Base-by-base conservation (phyloP, 163 green algal species). In the Trebouxia gelatinosa region DNA sequence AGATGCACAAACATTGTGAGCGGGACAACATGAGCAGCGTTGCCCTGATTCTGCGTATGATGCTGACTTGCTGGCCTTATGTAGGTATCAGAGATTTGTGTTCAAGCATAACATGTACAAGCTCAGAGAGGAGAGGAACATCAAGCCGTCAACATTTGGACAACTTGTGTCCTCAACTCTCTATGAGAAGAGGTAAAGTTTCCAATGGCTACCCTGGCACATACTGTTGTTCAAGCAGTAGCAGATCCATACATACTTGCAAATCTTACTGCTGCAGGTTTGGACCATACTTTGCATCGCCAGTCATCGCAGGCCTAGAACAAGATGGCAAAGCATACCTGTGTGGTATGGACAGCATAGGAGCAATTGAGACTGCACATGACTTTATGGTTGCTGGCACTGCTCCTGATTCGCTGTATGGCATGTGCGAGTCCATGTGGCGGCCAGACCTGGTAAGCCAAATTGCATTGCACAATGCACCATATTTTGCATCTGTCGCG, bases 51-150 rank as follows among this genome's bases (percentile, higher is more conserved):
- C 48, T 59, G 48, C 48, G 26, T 59, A 19, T 59, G 48, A 19
- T 59, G 48, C 48, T 59, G 48, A 2, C 26, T 23, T 29, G 48
- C 48, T 23, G 0, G 11, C 5, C 32, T 34, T 26, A 5, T 70
- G 61, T 77, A 85, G 80, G 50, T 78, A 89, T 50, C 84, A 97
- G 54, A 87, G 89, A 29, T 92, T 99, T 37, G 35, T 84, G 11
- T 98, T 99, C 86, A 90, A 93, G 77, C 94, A 99, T 89, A 98
- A 99, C 77, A 77, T 99, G 78, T 99, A 99, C 89, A 95, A 97
- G 77, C 86, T 99, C 23, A 80, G 95, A 19, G 96, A 99, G 86
- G 95, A 98, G 85, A 89, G 96, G 0, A 87, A 97, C 78, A 99
- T 99, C 88, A 93, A 91, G 83, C 94, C 96, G 19, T 88, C 89